Base-by-base conservation (phyloP, 306 rosid genomes). In the Prinsepia uniflora region DNA sequence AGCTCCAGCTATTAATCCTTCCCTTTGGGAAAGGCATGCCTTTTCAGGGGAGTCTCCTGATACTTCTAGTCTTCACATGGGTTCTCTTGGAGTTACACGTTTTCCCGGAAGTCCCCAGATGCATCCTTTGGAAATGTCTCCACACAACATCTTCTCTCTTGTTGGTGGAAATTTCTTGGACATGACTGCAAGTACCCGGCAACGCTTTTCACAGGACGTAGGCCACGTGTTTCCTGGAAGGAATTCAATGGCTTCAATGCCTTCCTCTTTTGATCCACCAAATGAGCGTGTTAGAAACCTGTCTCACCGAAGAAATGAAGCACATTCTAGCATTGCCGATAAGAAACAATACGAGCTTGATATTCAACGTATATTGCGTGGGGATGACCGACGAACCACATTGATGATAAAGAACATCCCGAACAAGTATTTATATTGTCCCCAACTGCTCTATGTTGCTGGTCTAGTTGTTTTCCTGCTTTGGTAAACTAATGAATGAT, bases 391-490 rank as follows among this genome's bases (percentile, higher is more conserved):
- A 70, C 82, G 96, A 68, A 88, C 96, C 52, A 90, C 96, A 0
- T 86, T 90, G 65, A 90, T 90, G 96, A 88, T 90, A 55, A 90
- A 90, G 81, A 90, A 90, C 74, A 90, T 90, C 75, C 96, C 96
- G 60, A 90, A 90, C 83, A 90, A 90, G 96, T 90, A 87, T 47
- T 88, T 62, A 30, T 45, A 52, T 76, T 71, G 40, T 70, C 71
- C 73, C 46, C 54, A 63, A 56, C 49, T 42, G n/a, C 70, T 76
- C 47, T 10, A 39, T 4, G 66, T 78, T 77, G 58, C 53, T 57
- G 57, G 48, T 7, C 12, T 60, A 6, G 17, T 52, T 68, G 45
- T 70, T 22, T 19, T 44, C 12, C 47, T 57, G 40, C 3, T 20
- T 41, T 70, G 63, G 72, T 50, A 47, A 20, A 58, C 53, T 46